Percentiles rank a stretch among this genome's conserved stretches.
Conservation (phyloP, 2,329 filamentous ascomycete species). For the Diaporthe aspalathi region DNA sequence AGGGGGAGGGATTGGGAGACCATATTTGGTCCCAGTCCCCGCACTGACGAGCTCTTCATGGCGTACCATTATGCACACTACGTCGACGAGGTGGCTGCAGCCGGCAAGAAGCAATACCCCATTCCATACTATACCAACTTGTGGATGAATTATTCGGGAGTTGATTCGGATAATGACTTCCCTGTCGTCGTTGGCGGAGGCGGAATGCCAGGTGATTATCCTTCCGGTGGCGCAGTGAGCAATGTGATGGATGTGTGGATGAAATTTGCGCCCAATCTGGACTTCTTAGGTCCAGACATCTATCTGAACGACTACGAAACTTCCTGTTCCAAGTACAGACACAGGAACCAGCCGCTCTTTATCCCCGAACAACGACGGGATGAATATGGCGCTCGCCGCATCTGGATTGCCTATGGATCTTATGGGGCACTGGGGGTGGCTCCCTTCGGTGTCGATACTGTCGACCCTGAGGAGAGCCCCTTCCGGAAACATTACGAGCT, state of each 20-base stretch:
- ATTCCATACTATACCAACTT: constrained; percentile 52
- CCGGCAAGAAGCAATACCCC: constrained; percentile 48
- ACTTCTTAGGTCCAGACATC: constrained; percentile 41
- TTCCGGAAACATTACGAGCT: constrained; percentile 6
- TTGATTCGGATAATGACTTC: constrained; percentile 45
- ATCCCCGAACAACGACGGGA: constrained; percentile 65
- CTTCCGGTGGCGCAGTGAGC: constrained; percentile 57
- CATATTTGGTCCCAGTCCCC: constrained; percentile 46
- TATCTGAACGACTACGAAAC: constrained; percentile 48
- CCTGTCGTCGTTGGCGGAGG: constrained; percentile 52
- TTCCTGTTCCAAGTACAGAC: constrained; percentile 58
- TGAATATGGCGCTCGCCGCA: constrained; percentile 55
- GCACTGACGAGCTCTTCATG: constrained; percentile 53
- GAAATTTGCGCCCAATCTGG: constrained; percentile 54
- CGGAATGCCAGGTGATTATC: constrained; percentile 51
- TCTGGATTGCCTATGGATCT: constrained; percentile 51
- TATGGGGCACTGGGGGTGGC: not conserved
- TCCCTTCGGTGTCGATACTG: constrained; percentile 8
- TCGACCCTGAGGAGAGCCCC: not conserved
- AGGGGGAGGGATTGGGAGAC: not conserved
- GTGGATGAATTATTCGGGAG: constrained; percentile 52
- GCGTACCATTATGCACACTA: constrained; percentile 50
- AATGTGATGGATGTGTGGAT: constrained; percentile 59
- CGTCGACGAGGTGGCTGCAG: constrained; percentile 49
- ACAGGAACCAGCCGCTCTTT: constrained; percentile 58